Base-by-base conservation (phyloP, 768 basidiomycete genomes). In the Coprinopsis strossmayeri region DNA sequence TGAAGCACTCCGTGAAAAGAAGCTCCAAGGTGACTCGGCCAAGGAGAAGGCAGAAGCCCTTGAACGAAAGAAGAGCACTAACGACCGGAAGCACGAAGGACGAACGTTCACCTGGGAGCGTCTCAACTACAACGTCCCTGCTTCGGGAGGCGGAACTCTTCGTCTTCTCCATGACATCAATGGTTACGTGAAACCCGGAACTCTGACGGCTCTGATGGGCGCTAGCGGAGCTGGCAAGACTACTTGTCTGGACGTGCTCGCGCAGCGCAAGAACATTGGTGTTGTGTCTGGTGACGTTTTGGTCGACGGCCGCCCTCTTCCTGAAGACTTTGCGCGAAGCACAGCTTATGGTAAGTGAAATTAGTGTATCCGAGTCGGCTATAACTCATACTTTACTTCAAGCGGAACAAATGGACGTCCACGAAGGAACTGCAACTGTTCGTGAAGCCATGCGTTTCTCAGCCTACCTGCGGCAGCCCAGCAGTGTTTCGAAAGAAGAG, bases 191-290 rank as follows among this genome's bases (percentile, higher is more conserved):
- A 84, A 84, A 56, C 91, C 91, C 9, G 91, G 90, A 2, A 89
- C 82, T n/a, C 63, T 92, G 52, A 91, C 91, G 0, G 91, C 90
- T 1, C 72, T 94, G 9, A 91, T 94, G 89, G 91, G 91, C 52
- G 84, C 84, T 12, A 84, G 82, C 50, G 87, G 87, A 45, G 87
- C 87, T 35, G 84, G 82, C 66, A 60, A 57, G 71, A 91, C 82
- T 25, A 93, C 82, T 10, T 90, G 76, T 63, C 77, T 82, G 26
- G 82, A 82, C 66, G 91, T 79, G 49, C 69, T 86, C 17, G 85
- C 85, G 7, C 82, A 86, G 46, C 70, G 85, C 42, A 82, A 84
- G 61, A 84, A 79, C 46, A 80, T 83, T 30, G 85, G 85, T 58
- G 72, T 87, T 18, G 65, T 88, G 34, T 50, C 70, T 26, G 85